Conservation (phyloP, 208 protist species). For the Crithidia fasciculata region DNA sequence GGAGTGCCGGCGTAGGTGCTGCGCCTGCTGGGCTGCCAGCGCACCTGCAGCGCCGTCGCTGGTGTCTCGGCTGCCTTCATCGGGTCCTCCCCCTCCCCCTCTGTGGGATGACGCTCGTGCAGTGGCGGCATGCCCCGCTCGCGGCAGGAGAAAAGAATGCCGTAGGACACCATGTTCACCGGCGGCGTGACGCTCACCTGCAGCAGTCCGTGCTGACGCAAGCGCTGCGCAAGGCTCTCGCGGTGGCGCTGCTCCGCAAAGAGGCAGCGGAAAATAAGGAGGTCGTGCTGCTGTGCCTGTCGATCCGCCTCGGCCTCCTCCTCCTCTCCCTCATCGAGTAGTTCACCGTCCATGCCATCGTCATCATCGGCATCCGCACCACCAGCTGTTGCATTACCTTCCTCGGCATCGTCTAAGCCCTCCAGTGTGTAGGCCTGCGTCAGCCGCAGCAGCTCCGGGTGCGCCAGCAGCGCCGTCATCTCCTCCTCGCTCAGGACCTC, state of each 20-base stretch:
- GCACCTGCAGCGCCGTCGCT: conserved; percentile 19
- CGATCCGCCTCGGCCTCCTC: conserved; percentile 34
- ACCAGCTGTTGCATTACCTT: neutral
- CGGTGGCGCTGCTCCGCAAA: conserved; percentile 42
- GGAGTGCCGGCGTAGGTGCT: conserved; percentile 59
- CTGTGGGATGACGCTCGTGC: neutral
- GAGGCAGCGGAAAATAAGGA: conserved; percentile 35
- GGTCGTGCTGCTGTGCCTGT: conserved; percentile 38
- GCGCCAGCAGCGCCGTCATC: conserved; percentile 14
- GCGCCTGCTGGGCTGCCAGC: conserved; percentile 68
- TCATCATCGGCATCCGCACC: conserved; percentile 6
- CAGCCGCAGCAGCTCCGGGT: conserved; percentile 17
- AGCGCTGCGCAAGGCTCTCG: conserved; percentile 22
- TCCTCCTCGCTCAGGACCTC: conserved; percentile 23
- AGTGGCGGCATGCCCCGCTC: neutral
- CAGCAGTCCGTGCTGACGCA: conserved; percentile 43
- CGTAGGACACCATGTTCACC: conserved; percentile 37
- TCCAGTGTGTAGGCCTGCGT: conserved; percentile 30
- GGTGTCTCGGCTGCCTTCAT: neutral
- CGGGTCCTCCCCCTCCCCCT: neutral
- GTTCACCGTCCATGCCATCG: conserved; percentile 11
- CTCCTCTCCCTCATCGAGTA: conserved; percentile 32
- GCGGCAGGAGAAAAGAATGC: conserved; percentile 41
- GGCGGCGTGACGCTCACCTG: conserved; percentile 38
- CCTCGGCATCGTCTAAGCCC: conserved; percentile 1